Conservation (phyloP, 345 rosid species). For the Litchi chinensis region DNA sequence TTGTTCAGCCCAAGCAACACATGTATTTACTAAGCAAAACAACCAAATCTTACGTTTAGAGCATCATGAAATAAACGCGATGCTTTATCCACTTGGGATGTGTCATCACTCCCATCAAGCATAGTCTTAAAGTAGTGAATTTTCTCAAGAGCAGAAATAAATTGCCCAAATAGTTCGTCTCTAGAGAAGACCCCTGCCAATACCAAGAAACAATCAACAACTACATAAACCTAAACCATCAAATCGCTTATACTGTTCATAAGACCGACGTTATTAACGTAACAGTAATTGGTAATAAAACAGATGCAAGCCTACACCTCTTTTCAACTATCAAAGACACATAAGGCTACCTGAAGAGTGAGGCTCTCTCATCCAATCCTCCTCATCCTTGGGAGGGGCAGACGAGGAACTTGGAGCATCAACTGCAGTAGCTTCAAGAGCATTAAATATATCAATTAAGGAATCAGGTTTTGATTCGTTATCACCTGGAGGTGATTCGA, state of each 20-base stretch:
- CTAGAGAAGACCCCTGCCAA: conserved; percentile 58
- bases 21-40: conserved; percentile 10
- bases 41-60: conserved; percentile 46
- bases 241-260: background rate
- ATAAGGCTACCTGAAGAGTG: conserved; percentile 30
- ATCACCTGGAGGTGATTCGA: conserved; percentile 31
- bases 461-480: conserved; percentile 44
- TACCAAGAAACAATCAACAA: conserved; percentile 13
- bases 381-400: conserved; percentile 41
- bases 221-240: background rate
- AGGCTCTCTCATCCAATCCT: conserved; percentile 34
- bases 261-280: background rate
- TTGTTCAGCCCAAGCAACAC: conserved; percentile 18
- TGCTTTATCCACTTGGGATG: conserved; percentile 70
- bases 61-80: conserved; percentile 72
- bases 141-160: conserved; percentile 83
- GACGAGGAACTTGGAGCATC: conserved; percentile 45
- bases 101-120: conserved; percentile 69
- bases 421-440: conserved; percentile 39
- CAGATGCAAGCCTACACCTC: background rate
- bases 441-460: conserved; percentile 54
- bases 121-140: conserved; percentile 48
- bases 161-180: conserved; percentile 82
- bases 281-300: background rate
- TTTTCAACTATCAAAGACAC: background rate